Percentiles rank a stretch among this genome's conserved stretches.
Evolutionary conservation across 169 alveolate genomes (phyloP).

Genomic region (Cryptosporidium sp.): DNA sequence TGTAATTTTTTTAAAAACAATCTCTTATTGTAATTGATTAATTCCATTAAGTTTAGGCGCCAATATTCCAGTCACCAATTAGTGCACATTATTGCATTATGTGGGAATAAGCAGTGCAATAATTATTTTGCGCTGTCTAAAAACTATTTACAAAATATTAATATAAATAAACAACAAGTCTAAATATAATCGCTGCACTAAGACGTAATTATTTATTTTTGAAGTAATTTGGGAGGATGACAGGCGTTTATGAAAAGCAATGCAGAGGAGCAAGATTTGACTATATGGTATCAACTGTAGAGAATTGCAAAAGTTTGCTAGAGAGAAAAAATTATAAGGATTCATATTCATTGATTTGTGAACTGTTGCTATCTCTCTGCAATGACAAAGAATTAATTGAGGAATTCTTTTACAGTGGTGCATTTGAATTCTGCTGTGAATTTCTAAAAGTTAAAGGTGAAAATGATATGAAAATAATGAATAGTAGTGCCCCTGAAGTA

Average conservation of each 20-base stretch:
- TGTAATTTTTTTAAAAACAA: too few species aligned
- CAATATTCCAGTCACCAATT: not conserved
- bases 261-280: constrained; percentile 75
- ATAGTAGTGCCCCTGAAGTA: not conserved
- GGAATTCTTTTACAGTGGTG: constrained; percentile 74
- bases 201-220: not conserved
- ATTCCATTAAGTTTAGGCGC: not conserved
- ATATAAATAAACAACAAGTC: not conserved
- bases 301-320: constrained; percentile 10
- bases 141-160: not conserved
- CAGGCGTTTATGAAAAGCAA: constrained; percentile 72
- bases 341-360: constrained; percentile 27
- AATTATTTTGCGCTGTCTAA: constrained; percentile 61
- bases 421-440: constrained; percentile 72
- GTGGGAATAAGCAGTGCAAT: constrained; percentile 9
- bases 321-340: constrained; percentile 12
- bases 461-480: constrained; percentile 35
- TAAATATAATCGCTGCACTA: not conserved
- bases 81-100: not conserved
- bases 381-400: constrained; percentile 48
- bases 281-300: constrained; percentile 56
- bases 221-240: constrained; percentile 9
- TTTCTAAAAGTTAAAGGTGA: constrained; percentile 38
- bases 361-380: constrained; percentile 30
- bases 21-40: too few species aligned